Conservation (phyloP, 257 asterid genomes). For the Gynochthodes officinalis region DNA sequence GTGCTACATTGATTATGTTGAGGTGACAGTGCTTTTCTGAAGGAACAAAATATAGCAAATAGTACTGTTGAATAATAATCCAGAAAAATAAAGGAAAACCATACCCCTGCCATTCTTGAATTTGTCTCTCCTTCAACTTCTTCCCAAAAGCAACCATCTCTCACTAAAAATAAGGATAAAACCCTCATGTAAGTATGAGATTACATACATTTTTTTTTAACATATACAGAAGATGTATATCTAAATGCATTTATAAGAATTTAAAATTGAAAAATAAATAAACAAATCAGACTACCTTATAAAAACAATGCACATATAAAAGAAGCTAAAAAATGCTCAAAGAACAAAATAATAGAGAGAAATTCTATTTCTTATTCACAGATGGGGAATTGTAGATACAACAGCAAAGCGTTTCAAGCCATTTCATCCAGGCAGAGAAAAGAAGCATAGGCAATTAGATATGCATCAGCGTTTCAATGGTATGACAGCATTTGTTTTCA, state of each 20-base stretch:
- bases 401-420: not conserved
- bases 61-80: not conserved
- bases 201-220: not conserved
- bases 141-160: conserved; percentile 92
- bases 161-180: conserved; percentile 26
- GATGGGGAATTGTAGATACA: not conserved
- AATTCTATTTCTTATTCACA: not conserved
- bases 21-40: not conserved
- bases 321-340: not conserved
- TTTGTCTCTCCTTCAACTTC: conserved; percentile 81
- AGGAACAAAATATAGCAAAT: not conserved
- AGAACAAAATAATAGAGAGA: not conserved
- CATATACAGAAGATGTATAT: not conserved
- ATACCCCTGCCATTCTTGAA: conserved; percentile 93
- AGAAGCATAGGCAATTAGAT: not conserved
- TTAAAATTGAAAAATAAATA: not conserved
- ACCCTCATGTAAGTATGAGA: not conserved
- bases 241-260: not conserved
- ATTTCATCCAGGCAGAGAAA: not conserved
- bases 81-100: conserved; percentile 6
- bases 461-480: not conserved
- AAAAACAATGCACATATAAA: not conserved
- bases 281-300: not conserved
- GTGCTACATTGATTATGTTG: not conserved
- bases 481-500: not conserved